Evolutionary conservation across 495 filamentous ascomycete species (phyloP).

Genomic region (Lasiosphaeriaceae sp.): DNA sequence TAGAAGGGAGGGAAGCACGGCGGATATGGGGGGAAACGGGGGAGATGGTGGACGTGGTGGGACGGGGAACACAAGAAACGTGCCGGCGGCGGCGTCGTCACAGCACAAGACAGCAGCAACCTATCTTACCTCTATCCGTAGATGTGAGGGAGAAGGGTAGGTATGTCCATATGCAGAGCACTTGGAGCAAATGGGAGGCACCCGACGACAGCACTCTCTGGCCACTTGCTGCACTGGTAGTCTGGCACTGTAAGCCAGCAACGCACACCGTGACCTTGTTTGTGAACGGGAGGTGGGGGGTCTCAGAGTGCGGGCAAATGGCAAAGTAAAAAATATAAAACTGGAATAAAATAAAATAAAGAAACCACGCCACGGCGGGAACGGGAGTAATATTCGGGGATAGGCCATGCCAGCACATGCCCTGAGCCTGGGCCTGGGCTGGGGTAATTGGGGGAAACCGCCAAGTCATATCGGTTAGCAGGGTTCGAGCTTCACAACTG

Average conservation of each 20-base stretch:
- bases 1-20: neutral
- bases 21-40: neutral
- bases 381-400: neutral
- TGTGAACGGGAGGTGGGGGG: neutral
- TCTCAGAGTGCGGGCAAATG: neutral
- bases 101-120: neutral
- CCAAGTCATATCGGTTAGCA: neutral
- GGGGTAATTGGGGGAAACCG: too few species aligned
- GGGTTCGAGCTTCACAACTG: neutral
- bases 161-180: too few species aligned
- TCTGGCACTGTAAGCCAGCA: neutral
- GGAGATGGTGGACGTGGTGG: neutral
- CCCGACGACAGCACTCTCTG: neutral
- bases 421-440: too few species aligned
- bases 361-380: neutral
- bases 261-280: neutral
- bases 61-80: conserved; percentile 1
- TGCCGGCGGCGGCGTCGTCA: conserved; percentile 14
- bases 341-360: neutral
- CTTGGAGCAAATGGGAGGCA: neutral
- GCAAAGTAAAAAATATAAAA: neutral
- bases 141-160: too few species aligned
- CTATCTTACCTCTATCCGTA: too few species aligned
- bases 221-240: neutral
- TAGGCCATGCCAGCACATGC: neutral